Percentiles rank a stretch among this genome's conserved stretches.
These are phyloP conservation scores for Boletus subcaerulescens DNA, from an alignment of 768 basidiomycete genomes.

Conservation along the genomic window DNA sequence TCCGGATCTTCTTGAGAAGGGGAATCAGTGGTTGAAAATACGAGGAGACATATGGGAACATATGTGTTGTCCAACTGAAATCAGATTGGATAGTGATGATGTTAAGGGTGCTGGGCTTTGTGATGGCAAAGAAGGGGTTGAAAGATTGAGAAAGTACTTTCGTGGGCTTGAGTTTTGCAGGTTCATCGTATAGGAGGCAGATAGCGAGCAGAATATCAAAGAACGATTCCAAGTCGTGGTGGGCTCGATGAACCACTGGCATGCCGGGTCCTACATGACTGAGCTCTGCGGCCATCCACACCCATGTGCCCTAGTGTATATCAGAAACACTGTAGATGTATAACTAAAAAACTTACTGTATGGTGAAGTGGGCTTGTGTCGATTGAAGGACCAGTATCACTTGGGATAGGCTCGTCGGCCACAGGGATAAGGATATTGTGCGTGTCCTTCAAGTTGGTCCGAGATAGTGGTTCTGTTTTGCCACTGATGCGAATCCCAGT, in stretches of 20 bases:
- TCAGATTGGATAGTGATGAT: neutral
- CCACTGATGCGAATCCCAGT: no score
- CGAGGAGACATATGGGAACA: neutral
- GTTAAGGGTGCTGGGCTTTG: no score
- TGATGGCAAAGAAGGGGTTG: neutral
- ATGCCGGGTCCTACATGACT: neutral
- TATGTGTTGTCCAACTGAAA: neutral
- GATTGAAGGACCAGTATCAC: neutral
- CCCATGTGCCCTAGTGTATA: neutral
- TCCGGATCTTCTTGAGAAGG: neutral
- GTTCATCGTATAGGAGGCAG: no score
- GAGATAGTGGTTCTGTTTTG: no score
- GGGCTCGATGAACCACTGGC: neutral
- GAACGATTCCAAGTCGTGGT: conserved; percentile 10
- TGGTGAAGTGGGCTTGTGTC: neutral
- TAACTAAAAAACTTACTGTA: neutral
- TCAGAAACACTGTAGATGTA: neutral
- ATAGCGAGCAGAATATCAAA: conserved; percentile 4
- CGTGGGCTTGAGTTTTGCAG: no score
- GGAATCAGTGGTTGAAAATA: conserved; percentile 4
- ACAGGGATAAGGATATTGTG: neutral
- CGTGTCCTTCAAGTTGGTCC: no score
- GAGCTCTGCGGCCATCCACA: neutral
- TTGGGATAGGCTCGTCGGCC: neutral
- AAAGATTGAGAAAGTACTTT: neutral